Conservation (phyloP, 345 rosid genomes). For the Eucalyptus fibrosa region DNA sequence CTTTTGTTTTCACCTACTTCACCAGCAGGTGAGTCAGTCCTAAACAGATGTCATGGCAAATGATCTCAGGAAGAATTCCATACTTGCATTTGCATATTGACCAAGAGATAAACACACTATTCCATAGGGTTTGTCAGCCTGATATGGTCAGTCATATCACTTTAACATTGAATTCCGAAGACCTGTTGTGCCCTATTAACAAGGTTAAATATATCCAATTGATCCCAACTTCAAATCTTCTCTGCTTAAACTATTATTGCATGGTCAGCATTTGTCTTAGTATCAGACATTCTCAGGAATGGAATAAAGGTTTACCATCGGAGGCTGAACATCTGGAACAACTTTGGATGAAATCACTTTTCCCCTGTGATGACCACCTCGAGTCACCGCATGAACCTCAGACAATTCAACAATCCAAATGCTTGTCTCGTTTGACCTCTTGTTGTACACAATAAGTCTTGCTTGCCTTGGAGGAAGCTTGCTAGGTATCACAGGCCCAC, state of each 20-base stretch:
- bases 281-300: background rate
- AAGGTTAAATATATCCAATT: background rate
- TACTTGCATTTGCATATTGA: background rate
- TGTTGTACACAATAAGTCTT: conserved; percentile 65
- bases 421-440: conserved; percentile 62
- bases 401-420: conserved; percentile 61
- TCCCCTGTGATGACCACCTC: conserved; percentile 79
- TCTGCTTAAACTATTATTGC: background rate
- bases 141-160: background rate
- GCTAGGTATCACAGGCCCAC: conserved; percentile 54
- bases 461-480: conserved; percentile 71
- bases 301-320: conserved; percentile 31
- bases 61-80: background rate
- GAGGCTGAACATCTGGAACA: conserved; percentile 69
- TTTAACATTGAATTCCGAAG: background rate
- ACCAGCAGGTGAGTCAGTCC: background rate
- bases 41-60: background rate
- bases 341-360: conserved; percentile 58
- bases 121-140: background rate
- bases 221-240: background rate
- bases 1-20: background rate
- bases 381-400: conserved; percentile 63
- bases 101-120: background rate
- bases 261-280: background rate
- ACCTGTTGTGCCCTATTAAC: background rate